These are phyloP conservation scores for Allium sativum DNA, from an alignment of 106 monocot species.

Conservation along the genomic window DNA sequence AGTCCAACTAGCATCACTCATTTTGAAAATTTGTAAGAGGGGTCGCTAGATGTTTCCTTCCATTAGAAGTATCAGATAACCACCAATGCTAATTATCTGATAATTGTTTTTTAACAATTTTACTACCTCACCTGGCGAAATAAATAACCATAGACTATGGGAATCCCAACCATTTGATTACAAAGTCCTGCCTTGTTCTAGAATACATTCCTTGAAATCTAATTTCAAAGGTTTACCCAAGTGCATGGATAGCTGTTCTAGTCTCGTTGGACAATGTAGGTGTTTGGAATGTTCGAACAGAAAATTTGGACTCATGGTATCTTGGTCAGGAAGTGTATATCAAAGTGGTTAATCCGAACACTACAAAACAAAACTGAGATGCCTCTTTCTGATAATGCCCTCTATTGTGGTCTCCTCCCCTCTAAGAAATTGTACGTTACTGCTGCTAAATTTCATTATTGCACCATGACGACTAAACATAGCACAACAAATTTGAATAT, in stretches of 20 bases:
- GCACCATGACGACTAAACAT: no score
- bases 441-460: no score
- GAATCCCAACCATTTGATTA: no score
- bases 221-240: slow-evolving; percentile 49
- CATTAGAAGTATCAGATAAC: no score
- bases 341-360: slow-evolving; percentile 49
- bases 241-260: slow-evolving; percentile 77
- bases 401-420: slow-evolving; percentile 59
- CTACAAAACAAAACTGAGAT: slow-evolving; percentile 50
- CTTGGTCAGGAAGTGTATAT: slow-evolving; percentile 69
- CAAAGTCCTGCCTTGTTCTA: no score
- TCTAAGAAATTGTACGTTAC: slow-evolving; percentile 47
- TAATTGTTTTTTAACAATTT: no score
- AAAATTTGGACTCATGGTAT: slow-evolving; percentile 71
- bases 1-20: no score
- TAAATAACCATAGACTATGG: no score
- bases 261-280: slow-evolving; percentile 72
- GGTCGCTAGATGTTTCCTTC: not conserved
- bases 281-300: slow-evolving; percentile 56
- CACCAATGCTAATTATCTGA: no score
- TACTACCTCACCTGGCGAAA: no score
- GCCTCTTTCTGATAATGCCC: slow-evolving; percentile 45
- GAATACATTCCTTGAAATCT: not conserved
- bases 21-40: no score
- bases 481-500: no score